Conservation (phyloP, 2,329 filamentous ascomycete species). For the Epichloe typhina region DNA sequence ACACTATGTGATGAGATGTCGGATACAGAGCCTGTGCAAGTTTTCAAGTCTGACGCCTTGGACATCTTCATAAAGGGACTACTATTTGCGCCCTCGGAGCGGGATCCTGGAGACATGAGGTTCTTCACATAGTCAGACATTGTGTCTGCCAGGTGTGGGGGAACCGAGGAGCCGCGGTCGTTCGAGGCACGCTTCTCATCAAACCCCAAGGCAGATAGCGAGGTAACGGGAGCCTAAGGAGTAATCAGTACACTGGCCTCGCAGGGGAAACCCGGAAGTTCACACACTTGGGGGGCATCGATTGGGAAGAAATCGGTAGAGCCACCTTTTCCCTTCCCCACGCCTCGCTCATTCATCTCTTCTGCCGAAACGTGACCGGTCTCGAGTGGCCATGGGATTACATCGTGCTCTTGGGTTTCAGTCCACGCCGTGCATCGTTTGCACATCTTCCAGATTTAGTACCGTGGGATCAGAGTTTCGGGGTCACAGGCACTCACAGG, state of each 20-base stretch:
- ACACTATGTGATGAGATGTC: neutral
- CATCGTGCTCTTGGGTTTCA: slow-evolving; percentile 21
- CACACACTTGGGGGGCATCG: slow-evolving; percentile 9
- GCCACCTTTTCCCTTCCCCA: slow-evolving; percentile 1
- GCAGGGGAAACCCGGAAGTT: neutral
- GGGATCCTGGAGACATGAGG: neutral
- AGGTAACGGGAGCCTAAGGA: slow-evolving; percentile 16
- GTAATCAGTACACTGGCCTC: slow-evolving; percentile 4
- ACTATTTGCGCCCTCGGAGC: neutral
- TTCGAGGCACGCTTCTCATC: neutral
- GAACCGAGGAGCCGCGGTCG: neutral
- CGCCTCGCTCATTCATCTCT: slow-evolving; percentile 11
- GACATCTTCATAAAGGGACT: neutral
- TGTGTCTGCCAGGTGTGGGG: neutral
- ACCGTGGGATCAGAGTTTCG: neutral
- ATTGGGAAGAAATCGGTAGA: slow-evolving; percentile 15
- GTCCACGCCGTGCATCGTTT: slow-evolving; percentile 22
- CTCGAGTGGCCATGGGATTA: slow-evolving; percentile 16
- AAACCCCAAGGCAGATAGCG: slow-evolving; percentile 12
- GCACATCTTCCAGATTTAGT: slow-evolving; percentile 16
- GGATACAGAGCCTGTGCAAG: neutral
- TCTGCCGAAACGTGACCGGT: slow-evolving; percentile 22
- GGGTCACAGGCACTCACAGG: slow-evolving; percentile 13
- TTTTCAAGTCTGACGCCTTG: neutral
- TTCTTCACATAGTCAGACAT: neutral